phyloP scores from a whole-genome alignment of 2,329 filamentous ascomycete species.

The Stemphylium beticola region DNA sequence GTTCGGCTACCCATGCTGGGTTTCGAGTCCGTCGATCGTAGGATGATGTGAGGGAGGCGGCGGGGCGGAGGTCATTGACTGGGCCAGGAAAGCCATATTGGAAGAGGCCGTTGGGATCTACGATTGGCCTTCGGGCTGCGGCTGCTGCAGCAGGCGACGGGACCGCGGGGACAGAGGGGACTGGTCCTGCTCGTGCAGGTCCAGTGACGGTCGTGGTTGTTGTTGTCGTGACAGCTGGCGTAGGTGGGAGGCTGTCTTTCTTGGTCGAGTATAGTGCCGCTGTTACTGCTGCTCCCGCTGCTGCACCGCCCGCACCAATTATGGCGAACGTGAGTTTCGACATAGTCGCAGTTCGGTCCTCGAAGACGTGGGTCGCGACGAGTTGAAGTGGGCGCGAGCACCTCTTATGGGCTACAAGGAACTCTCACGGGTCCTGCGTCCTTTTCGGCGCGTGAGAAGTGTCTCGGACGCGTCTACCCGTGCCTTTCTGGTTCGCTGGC shows the following conservation, averaged over 20 bases:
- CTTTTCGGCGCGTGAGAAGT: slow-evolving; percentile 41
- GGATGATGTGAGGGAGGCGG: slow-evolving; percentile 79
- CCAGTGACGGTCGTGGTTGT: slow-evolving; percentile 44
- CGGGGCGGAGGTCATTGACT: slow-evolving; percentile 78
- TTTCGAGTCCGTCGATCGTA: slow-evolving; percentile 92
- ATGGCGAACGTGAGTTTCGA: slow-evolving; percentile 59
- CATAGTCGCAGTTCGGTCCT: slow-evolving; percentile 43
- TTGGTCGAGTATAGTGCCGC: slow-evolving; percentile 54
- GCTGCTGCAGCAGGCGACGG: slow-evolving; percentile 32
- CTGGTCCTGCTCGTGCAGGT: slow-evolving; percentile 32
- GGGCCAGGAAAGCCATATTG: slow-evolving; percentile 85
- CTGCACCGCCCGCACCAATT: slow-evolving; percentile 57
- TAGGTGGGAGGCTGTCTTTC: slow-evolving; percentile 31
- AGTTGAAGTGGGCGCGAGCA: slow-evolving; percentile 1
- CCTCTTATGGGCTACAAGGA: slow-evolving; percentile 23
- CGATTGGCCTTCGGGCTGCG: slow-evolving; percentile 39
- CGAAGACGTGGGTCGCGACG: background rate
- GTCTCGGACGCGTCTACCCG: slow-evolving; percentile 47
- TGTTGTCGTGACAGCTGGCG: slow-evolving; percentile 43
- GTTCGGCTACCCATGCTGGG: slow-evolving; percentile 89
- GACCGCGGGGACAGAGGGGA: slow-evolving; percentile 31
- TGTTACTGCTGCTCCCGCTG: slow-evolving; percentile 56
- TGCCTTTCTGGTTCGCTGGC: slow-evolving; percentile 37
- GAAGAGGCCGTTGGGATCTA: slow-evolving; percentile 59
- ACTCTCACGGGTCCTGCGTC: slow-evolving; percentile 32